Percentiles rank a stretch among this genome's conserved stretches.
Conservation (phyloP, 441 rosid genomes). For the Theobroma grandiflorum region DNA sequence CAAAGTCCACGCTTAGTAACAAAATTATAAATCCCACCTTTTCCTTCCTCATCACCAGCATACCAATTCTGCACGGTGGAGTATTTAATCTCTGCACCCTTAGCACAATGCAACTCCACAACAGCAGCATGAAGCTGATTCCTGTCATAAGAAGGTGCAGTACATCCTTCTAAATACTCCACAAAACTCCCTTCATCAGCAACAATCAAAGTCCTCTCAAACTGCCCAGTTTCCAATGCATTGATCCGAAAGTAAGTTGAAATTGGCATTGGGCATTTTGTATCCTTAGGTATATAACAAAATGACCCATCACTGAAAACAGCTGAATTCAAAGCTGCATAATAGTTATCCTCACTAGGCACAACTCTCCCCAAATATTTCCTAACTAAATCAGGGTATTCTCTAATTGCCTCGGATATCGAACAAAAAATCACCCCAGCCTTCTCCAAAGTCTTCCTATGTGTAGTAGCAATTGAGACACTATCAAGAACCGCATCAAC, state of each 20-base stretch:
- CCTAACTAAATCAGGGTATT: slow-evolving; percentile 77
- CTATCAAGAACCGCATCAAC: slow-evolving; percentile 96
- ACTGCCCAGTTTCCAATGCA: slow-evolving; percentile 92
- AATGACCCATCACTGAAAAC: slow-evolving; percentile 94
- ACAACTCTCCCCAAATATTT: slow-evolving; percentile 90
- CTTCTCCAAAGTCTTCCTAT: slow-evolving; percentile 74
- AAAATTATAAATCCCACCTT: slow-evolving; percentile 89
- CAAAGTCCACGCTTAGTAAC: slow-evolving; percentile 95
- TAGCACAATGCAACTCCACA: slow-evolving; percentile 84
- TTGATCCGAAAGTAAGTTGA: slow-evolving; percentile 92
- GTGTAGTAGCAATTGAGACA: slow-evolving; percentile 88
- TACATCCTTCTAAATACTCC: slow-evolving; percentile 96
- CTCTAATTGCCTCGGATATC: slow-evolving; percentile 79
- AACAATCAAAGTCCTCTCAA: slow-evolving; percentile 96
- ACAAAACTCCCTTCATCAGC: slow-evolving; percentile 91
- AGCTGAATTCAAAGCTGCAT: slow-evolving; percentile 86
- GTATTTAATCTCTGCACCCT: slow-evolving; percentile 89
- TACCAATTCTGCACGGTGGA: slow-evolving; percentile 97
- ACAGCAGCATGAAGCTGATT: slow-evolving; percentile 98
- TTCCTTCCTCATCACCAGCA: slow-evolving; percentile 91
- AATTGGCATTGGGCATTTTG: slow-evolving; percentile 90
- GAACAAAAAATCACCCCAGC: slow-evolving; percentile 93
- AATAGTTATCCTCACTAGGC: slow-evolving; percentile 84
- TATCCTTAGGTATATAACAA: slow-evolving; percentile 83
- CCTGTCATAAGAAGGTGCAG: slow-evolving; percentile 88